phyloP scores from a whole-genome alignment of 139 green algal genomes.

The Micromonas commoda region DNA sequence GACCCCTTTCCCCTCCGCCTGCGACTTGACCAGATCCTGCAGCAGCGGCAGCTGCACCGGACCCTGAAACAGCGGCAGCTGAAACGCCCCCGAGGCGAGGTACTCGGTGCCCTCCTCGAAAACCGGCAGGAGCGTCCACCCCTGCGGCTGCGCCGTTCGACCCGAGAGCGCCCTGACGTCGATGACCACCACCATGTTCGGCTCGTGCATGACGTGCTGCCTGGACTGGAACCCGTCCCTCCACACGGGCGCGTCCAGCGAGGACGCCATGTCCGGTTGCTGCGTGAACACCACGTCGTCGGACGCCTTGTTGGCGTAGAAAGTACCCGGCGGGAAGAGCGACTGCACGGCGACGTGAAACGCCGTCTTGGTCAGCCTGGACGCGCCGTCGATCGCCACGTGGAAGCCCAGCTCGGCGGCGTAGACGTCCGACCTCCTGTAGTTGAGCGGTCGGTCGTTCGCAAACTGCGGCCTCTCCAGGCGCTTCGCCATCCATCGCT shows the following conservation, averaged over 20 bases:
- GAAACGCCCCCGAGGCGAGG: constrained; percentile 51
- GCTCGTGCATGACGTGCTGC: constrained; percentile 44
- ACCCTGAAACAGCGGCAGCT: constrained; percentile 54
- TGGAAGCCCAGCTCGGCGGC: constrained; percentile 51
- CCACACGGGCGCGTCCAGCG: constrained; percentile 48
- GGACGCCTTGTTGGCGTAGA: constrained; percentile 26
- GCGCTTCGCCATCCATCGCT: constrained; percentile 45
- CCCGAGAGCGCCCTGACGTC: constrained; percentile 45
- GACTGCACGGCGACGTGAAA: constrained; percentile 45
- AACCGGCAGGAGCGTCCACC: constrained; percentile 54
- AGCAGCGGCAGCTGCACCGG: constrained; percentile 34
- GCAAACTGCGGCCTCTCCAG: constrained; percentile 17
- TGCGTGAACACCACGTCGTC: constrained; percentile 47
- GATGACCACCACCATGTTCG: constrained; percentile 46
- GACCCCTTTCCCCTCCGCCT: constrained; percentile 8
- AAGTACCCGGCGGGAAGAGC: constrained; percentile 44
- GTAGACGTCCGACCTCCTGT: constrained; percentile 45
- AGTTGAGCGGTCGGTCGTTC: constrained; percentile 36
- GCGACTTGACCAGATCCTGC: constrained; percentile 32
- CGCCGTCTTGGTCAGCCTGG: constrained; percentile 43
- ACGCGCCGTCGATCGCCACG: constrained; percentile 49
- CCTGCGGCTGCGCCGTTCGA: constrained; percentile 41
- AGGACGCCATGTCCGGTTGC: constrained; percentile 53
- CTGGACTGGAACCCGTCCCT: constrained; percentile 55
- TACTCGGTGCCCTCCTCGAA: constrained; percentile 49